phyloP scores from a whole-genome alignment of 2,329 filamentous ascomycete species.

The Blastomyces percursus region DNA sequence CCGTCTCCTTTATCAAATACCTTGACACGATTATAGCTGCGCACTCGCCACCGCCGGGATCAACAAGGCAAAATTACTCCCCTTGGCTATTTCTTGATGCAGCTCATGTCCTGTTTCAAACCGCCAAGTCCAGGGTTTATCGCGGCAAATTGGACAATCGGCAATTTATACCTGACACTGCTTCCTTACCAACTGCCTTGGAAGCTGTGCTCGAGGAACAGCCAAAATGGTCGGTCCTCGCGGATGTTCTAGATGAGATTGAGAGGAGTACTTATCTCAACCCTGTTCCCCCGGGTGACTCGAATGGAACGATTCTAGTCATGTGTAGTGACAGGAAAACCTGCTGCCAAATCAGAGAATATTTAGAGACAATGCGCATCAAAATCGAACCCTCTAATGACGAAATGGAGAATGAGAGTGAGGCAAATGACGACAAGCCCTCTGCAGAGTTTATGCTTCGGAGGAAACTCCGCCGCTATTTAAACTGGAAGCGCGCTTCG shows the following conservation, averaged over 20 bases:
- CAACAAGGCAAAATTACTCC: slow-evolving; percentile 76
- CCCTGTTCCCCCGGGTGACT: slow-evolving; percentile 62
- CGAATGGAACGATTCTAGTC: slow-evolving; percentile 82
- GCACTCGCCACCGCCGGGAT: slow-evolving; percentile 77
- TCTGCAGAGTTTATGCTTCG: slow-evolving; percentile 86
- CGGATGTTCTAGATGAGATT: slow-evolving; percentile 88
- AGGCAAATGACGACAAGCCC: slow-evolving; percentile 41
- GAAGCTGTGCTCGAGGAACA: slow-evolving; percentile 81
- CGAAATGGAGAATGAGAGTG: slow-evolving; percentile 9
- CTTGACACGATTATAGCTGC: slow-evolving; percentile 89
- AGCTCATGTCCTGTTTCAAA: slow-evolving; percentile 86
- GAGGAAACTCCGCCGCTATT: slow-evolving; percentile 71
- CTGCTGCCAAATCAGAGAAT: slow-evolving; percentile 80
- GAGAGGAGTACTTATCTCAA: slow-evolving; percentile 83
- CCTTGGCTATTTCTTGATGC: slow-evolving; percentile 96
- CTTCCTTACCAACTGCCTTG: slow-evolving; percentile 49
- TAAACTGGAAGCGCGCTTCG: slow-evolving; percentile 85
- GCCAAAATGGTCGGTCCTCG: slow-evolving; percentile 82
- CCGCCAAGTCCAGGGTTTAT: slow-evolving; percentile 79
- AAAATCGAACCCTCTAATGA: slow-evolving; percentile 32
- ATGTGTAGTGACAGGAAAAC: slow-evolving; percentile 89
- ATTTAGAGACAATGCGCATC: slow-evolving; percentile 80
- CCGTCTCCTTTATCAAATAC: slow-evolving; percentile 83
- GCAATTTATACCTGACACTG: slow-evolving; percentile 35
- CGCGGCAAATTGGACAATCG: slow-evolving; percentile 55